These are phyloP conservation scores for Thelephora aurantiotincta DNA, from an alignment of 768 basidiomycete species.

Conservation along the genomic window DNA sequence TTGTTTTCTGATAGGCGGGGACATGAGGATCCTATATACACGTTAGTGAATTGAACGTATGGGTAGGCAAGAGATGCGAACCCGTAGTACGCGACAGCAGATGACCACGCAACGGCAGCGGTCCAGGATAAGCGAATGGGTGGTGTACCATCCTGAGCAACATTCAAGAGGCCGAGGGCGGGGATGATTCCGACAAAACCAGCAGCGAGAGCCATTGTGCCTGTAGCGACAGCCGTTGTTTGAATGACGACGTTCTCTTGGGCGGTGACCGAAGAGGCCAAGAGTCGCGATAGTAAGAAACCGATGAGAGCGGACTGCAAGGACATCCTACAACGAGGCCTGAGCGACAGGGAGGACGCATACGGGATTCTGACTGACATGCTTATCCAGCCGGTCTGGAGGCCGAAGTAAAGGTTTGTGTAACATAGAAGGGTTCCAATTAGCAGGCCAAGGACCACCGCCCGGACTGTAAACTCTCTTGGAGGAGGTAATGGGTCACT, in stretches of 20 bases:
- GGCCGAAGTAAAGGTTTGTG: constrained; percentile 80
- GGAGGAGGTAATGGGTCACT: background rate
- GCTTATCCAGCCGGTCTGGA: constrained; percentile 84
- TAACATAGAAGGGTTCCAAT: constrained; percentile 86
- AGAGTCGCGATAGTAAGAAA: constrained; percentile 66
- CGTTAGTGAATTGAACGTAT: constrained; percentile 2
- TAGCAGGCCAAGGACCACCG: constrained; percentile 62
- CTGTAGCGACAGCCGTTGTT: constrained; percentile 92
- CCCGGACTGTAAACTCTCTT: constrained; percentile 16
- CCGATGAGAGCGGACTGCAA: constrained; percentile 90
- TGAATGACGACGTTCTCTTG: constrained; percentile 92
- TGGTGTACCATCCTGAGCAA: constrained; percentile 58
- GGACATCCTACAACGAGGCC: constrained; percentile 61
- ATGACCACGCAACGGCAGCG: constrained; percentile 73
- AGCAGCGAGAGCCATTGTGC: constrained; percentile 78
- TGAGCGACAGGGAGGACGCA: background rate
- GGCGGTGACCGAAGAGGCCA: constrained; percentile 64
- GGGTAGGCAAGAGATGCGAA: constrained; percentile 12
- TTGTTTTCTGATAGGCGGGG: constrained; percentile 89
- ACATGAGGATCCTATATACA: constrained; percentile 69
- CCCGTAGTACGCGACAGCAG: constrained; percentile 91
- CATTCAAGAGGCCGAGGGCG: constrained; percentile 67
- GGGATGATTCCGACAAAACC: constrained; percentile 90
- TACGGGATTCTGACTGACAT: constrained; percentile 34
- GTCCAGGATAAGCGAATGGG: constrained; percentile 67